phyloP scores from a whole-genome alignment of 2,329 filamentous ascomycete genomes.

The Cercospora beticola region DNA sequence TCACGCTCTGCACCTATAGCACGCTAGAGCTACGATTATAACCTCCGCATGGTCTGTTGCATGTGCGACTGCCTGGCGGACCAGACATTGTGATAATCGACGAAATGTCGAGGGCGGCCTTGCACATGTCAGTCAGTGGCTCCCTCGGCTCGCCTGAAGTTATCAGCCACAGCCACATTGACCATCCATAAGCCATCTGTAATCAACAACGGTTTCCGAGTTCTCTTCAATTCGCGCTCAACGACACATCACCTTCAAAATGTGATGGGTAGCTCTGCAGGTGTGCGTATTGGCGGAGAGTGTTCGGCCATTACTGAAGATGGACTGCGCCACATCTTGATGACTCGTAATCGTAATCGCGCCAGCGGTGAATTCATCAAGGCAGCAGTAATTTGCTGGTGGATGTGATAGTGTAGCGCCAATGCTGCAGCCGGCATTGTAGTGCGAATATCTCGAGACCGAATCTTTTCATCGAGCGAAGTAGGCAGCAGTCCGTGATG shows the following conservation, averaged over 20 bases:
- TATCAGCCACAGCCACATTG: background rate
- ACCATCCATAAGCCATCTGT: background rate
- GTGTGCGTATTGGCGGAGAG: background rate
- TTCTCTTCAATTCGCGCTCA: background rate
- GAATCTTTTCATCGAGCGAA: background rate
- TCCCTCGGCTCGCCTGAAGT: background rate
- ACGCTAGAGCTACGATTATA: background rate
- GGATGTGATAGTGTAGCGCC: background rate
- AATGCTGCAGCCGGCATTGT: background rate
- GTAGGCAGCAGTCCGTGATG: background rate
- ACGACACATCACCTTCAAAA: background rate
- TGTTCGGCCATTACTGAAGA: background rate
- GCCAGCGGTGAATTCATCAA: background rate
- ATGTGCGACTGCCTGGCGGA: background rate
- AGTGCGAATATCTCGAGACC: background rate
- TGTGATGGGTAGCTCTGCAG: background rate
- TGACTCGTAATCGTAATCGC: background rate
- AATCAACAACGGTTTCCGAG: background rate
- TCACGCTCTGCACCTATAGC: background rate
- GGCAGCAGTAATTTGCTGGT: background rate
- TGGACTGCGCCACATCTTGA: background rate
- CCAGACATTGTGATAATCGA: background rate
- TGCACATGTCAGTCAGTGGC: constrained; percentile 4
- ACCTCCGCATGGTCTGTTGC: background rate
- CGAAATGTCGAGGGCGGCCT: background rate